Evolutionary conservation across 257 asterid genomes (phyloP).

Genomic region (Ehretia macrophylla): DNA sequence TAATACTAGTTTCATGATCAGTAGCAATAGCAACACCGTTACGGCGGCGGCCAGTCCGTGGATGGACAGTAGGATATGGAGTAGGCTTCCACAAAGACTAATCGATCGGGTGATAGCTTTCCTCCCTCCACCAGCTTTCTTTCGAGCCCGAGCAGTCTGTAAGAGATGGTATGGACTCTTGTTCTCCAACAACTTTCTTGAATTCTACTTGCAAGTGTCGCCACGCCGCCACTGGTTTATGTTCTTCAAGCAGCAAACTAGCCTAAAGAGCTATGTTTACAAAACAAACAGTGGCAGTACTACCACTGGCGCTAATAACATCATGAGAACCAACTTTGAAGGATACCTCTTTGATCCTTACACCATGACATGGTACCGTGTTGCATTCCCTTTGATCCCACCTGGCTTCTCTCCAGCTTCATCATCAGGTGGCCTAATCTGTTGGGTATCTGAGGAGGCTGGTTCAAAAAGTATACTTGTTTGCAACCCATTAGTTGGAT

Average conservation of each 20-base stretch:
- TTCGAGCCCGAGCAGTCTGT: conserved; percentile 74
- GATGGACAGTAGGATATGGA: conserved; percentile 88
- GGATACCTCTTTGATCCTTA: conserved; percentile 72
- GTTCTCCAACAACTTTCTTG: conserved; percentile 59
- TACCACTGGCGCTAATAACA: not conserved
- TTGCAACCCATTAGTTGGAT: conserved; percentile 55
- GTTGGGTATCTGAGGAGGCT: conserved; percentile 77
- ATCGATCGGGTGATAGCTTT: conserved; percentile 68
- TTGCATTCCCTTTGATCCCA: conserved; percentile 58
- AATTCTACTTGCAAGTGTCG: conserved; percentile 56
- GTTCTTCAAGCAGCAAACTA: conserved; percentile 56
- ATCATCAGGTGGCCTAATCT: conserved; percentile 67
- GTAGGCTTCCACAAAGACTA: conserved; percentile 66
- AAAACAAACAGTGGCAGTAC: conserved; percentile 14
- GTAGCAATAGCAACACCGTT: conserved; percentile 1
- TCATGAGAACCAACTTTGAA: conserved; percentile 29
- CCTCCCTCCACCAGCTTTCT: conserved; percentile 87
- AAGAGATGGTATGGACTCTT: conserved; percentile 77
- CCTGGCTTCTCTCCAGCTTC: conserved; percentile 67
- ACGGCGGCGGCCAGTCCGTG: conserved; percentile 22
- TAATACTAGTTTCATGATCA: not conserved
- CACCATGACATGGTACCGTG: conserved; percentile 52
- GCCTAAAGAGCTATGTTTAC: conserved; percentile 41
- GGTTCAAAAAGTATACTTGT: conserved; percentile 75
- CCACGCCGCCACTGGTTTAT: conserved; percentile 67